These are phyloP conservation scores for Isoetes taiwanensis DNA, from an alignment of 75 land plant genomes.

Conservation along the genomic window DNA sequence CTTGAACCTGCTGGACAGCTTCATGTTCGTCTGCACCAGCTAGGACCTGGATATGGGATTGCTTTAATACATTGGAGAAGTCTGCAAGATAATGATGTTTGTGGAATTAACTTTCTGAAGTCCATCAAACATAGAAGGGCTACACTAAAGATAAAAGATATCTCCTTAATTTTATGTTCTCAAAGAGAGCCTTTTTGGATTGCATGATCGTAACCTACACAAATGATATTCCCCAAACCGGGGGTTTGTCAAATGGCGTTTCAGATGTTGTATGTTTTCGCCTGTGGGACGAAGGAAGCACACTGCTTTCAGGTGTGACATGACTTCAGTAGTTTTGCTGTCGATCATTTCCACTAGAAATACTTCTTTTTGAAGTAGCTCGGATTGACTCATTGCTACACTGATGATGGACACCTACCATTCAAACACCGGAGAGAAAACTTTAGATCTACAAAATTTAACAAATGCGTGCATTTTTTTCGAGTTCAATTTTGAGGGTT, in stretches of 20 bases:
- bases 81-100: too few species aligned
- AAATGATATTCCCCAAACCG: constrained; percentile 95
- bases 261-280: constrained; percentile 74
- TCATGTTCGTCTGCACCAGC: constrained; percentile 96
- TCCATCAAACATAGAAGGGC: too few species aligned
- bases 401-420: constrained; percentile 77
- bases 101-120: too few species aligned
- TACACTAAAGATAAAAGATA: neutral
- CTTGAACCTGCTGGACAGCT: constrained; percentile 96
- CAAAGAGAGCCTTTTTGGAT: neutral
- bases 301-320: constrained; percentile 92
- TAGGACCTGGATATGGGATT: constrained; percentile 64
- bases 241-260: constrained; percentile 54
- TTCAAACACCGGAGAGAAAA: neutral
- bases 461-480: neutral
- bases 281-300: constrained; percentile 87
- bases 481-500: neutral
- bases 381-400: constrained; percentile 89
- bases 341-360: constrained; percentile 88
- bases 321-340: constrained; percentile 53
- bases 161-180: neutral
- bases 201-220: constrained; percentile 30
- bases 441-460: neutral
- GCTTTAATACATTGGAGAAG: constrained; percentile 89
- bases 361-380: constrained; percentile 89